Evolutionary conservation across 202 grass and related monocot genomes (phyloP).

Genomic region (Panicum virgatum): DNA sequence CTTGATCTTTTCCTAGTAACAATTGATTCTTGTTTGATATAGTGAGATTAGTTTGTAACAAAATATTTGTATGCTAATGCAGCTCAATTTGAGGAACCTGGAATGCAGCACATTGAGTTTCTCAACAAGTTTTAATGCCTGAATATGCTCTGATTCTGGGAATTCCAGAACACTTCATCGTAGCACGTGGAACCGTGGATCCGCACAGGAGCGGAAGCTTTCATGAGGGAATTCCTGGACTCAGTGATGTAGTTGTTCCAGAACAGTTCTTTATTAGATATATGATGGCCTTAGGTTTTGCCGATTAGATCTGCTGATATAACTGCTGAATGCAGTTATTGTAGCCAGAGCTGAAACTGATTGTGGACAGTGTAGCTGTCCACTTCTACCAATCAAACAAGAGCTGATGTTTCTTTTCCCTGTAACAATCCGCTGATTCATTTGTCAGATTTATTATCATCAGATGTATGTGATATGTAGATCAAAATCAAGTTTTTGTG

Average conservation of each 20-base stretch:
- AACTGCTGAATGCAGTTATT: neutral
- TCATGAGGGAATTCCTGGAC: neutral
- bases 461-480: neutral
- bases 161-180: neutral
- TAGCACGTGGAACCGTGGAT: neutral
- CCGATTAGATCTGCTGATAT: neutral
- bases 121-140: constrained; percentile 72
- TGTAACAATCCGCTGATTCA: neutral
- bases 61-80: constrained; percentile 38
- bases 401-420: neutral
- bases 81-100: constrained; percentile 94
- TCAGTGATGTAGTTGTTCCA: constrained; percentile 20
- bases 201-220: neutral
- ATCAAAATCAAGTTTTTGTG: too few relatives aligned
- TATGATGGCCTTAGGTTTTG: constrained; percentile 38
- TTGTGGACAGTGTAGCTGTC: neutral
- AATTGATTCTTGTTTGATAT: neutral
- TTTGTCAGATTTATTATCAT: neutral
- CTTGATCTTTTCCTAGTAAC: constrained; percentile 4
- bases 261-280: neutral
- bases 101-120: constrained; percentile 85
- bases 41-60: constrained; percentile 9
- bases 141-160: neutral
- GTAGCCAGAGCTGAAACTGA: constrained; percentile 17
- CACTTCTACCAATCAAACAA: constrained; percentile 2